Evolutionary conservation across 1,284 basidiomycete species (phyloP).

Genomic region (Leccinum angustisporum): DNA sequence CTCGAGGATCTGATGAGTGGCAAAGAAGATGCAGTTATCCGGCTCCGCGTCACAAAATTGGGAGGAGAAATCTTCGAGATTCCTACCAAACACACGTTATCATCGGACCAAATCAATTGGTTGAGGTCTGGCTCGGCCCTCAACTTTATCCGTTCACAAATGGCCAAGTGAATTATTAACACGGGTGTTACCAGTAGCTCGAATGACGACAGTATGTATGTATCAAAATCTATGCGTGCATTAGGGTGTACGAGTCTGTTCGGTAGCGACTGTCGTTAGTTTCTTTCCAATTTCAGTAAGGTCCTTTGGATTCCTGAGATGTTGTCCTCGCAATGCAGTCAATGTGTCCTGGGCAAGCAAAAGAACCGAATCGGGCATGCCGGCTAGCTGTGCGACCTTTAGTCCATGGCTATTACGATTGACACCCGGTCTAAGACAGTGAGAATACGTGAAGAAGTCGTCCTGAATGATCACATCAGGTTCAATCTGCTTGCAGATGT

Average conservation of each 20-base stretch:
- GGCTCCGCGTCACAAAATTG: constrained; percentile 69
- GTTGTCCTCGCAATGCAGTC: constrained; percentile 36
- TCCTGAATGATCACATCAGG: constrained; percentile 43
- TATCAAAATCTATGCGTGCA: constrained; percentile 4
- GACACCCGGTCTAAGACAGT: constrained; percentile 78
- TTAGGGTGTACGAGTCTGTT: constrained; percentile 1
- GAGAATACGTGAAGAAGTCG: constrained; percentile 80
- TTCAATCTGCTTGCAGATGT: background rate
- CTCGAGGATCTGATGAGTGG: constrained; percentile 53
- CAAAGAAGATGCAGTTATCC: constrained; percentile 50
- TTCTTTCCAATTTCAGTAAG: constrained; percentile 28
- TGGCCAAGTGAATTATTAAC: constrained; percentile 25
- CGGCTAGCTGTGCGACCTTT: constrained; percentile 87
- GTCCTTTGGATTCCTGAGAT: constrained; percentile 25
- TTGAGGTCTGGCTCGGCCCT: constrained; percentile 83
- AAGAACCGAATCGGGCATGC: constrained; percentile 72
- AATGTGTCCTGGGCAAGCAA: constrained; percentile 57
- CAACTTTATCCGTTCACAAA: constrained; percentile 73
- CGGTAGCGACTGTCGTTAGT: constrained; percentile 17
- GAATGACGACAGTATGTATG: background rate
- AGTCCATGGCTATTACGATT: constrained; percentile 92
- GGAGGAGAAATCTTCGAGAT: constrained; percentile 69
- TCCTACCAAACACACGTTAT: constrained; percentile 84
- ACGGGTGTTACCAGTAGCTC: background rate
- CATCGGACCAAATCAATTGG: constrained; percentile 86